These are phyloP conservation scores for Inonotus obliquus DNA, from an alignment of 1,284 basidiomycete genomes.

Conservation along the genomic window DNA sequence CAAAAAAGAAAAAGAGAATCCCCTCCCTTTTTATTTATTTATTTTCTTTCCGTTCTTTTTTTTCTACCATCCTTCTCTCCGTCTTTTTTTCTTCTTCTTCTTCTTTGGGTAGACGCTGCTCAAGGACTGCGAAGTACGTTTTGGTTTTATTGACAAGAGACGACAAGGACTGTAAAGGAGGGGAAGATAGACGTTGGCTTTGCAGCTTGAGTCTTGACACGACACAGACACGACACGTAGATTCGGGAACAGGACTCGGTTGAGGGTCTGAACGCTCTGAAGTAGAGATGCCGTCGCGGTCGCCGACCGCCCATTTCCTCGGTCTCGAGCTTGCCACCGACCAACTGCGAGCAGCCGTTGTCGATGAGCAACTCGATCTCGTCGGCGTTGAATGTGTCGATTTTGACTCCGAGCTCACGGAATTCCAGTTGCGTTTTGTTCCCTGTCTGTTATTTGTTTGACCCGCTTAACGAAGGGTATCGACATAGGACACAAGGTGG, in stretches of 20 bases:
- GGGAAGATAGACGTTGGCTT: not conserved
- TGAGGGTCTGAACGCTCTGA: not conserved
- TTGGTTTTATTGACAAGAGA: not conserved
- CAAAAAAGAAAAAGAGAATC: not conserved
- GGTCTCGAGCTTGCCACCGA: conserved; percentile 68
- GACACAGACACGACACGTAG: not conserved
- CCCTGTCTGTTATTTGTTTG: not conserved
- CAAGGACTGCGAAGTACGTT: not conserved
- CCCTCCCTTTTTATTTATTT: not conserved
- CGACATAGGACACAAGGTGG: conserved; percentile 68
- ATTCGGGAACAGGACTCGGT: not conserved
- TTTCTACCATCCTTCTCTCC: too few species aligned
- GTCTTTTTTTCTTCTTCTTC: not conserved
- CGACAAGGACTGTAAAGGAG: not conserved
- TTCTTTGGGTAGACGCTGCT: not conserved
- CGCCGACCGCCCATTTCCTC: conserved; percentile 28
- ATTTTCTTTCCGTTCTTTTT: not conserved
- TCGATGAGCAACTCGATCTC: conserved; percentile 74
- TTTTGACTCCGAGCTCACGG: conserved; percentile 72
- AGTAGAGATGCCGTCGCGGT: conserved; percentile 16
- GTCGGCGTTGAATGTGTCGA: conserved; percentile 75
- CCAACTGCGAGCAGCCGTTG: conserved; percentile 72
- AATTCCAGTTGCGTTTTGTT: conserved; percentile 78
- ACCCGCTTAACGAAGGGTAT: not conserved
- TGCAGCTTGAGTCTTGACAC: not conserved